Base-by-base conservation (phyloP, 2,329 filamentous ascomycete genomes). In the Ilyonectria robusta region DNA sequence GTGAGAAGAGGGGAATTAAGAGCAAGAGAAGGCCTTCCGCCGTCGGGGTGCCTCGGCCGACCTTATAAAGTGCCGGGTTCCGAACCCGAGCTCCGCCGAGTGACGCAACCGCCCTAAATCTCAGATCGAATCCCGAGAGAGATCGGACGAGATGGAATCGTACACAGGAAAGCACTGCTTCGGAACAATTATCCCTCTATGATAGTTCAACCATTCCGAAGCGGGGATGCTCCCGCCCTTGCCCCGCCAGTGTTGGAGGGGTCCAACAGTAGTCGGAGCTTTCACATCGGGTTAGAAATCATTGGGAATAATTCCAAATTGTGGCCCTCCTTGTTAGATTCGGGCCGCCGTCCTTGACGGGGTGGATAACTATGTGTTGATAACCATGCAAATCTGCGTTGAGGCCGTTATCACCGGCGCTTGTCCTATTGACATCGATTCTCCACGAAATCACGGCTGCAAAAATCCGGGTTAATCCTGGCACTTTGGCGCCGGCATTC, bases 21-120 rank as follows among this genome's bases (percentile, higher is more conserved):
- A 46, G 47, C 13, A 42, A 33, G 33, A 19, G n/a, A 42, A 33
- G 9, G 15, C 13, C 19, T 48, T 7, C 6, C 23, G 29, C 10
- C 29, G n/a, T 53, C 47, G 60, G 55, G 58, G 63, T 4, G 37
- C 19, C 33, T 65, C 17, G 40, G 51, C 67, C 57, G 62, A 62
- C 48, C 66, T 69, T 70, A 65, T 65, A 62, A 50, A 46, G 33
- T 31, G 44, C 59, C 47, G 57, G 33, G 37, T 40, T 47, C 62
- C 70, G 71, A 59, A 29, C 60, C 54, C 46, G 29, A 37, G 21
- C 58, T 60, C 65, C 53, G 53, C 44, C 26, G 11, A 53, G 70
- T 74, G 72, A 74, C 72, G 72, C 72, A 74, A 73, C 62, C 40
- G 50, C 66, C 21, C 19, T 29, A 48, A 31, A 50, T 56, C 63